Conservation (phyloP, 495 filamentous ascomycete genomes). For the Tuber microsphaerosporum region DNA sequence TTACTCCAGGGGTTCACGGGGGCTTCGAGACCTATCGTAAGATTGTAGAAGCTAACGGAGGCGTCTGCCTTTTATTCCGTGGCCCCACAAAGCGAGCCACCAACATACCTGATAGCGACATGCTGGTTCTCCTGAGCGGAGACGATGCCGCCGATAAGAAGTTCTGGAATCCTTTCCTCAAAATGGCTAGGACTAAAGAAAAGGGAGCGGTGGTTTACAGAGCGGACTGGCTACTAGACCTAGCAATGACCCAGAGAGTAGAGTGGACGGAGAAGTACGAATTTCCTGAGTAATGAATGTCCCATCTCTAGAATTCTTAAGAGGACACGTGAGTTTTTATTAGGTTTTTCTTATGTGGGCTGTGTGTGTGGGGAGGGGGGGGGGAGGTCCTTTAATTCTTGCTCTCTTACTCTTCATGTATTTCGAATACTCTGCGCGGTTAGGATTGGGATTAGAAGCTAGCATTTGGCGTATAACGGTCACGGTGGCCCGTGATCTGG, state of each 20-base stretch:
- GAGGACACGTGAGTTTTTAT: background rate
- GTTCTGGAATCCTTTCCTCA: constrained; percentile 72
- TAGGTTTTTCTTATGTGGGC: background rate
- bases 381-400: background rate
- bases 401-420: background rate
- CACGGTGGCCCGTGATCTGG: background rate
- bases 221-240: constrained; percentile 80
- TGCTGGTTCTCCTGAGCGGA: constrained; percentile 70
- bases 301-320: background rate
- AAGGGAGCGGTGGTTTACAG: constrained; percentile 69
- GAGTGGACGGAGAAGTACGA: constrained; percentile 57
- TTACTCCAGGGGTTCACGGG: constrained; percentile 66
- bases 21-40: constrained; percentile 73
- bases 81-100: constrained; percentile 25
- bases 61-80: constrained; percentile 67
- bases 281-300: constrained; percentile 11
- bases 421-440: background rate
- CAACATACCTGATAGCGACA: constrained; percentile 49
- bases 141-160: constrained; percentile 56
- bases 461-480: constrained; percentile 5
- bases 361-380: background rate
- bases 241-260: constrained; percentile 76
- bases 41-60: constrained; percentile 84
- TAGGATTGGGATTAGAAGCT: constrained; percentile 4
- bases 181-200: constrained; percentile 62